Evolutionary conservation across 2,329 filamentous ascomycete genomes (phyloP), one percentile per base, ranked within the genome.

Genomic region (Raffaelea deltoideospora): DNA sequence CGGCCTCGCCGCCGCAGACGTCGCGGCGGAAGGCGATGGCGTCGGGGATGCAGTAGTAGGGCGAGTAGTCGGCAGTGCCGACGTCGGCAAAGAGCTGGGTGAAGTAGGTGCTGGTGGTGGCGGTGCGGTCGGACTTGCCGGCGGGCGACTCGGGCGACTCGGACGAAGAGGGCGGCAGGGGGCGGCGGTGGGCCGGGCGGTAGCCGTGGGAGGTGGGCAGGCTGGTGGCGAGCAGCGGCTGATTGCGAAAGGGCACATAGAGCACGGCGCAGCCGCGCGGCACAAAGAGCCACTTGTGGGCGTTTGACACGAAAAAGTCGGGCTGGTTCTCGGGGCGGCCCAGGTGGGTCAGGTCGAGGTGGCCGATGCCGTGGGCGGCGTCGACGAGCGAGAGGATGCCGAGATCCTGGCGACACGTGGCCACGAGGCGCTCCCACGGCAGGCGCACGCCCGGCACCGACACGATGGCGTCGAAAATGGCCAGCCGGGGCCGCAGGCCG

Each of bases 241-340:
- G 81, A 53, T 82, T 79, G 31, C 69, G 64, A 21, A 63, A 48
- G 0, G 79, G 76, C 4, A 84, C 77, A 53, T 83, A 74, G 46
- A 87, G 64, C 14, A 84, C 55, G 1, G 78, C 77, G 48, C 75
- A 79, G 33, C 72, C 73, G 37, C 80, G 74, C 10, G 81, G 81
- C 4, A 70, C 67, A 50, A 69, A 77, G 7, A 87, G 67, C 81
- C 81, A 87, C 51, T 83, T 84, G 56, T 84, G 76, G 43, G 69
- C 74, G 49, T 86, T 87, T 40, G 61, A 73, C 27, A 80, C 67
- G 46, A 83, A 74, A 56, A 86, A 86, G 53, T 87, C 80, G 0
- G 79, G 70, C 28, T 72, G 60, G 17, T 83, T 54, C 13, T 51
- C 50, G 2, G 33, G 20, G 31, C 5, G 5, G 36, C 53, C 52